Conservation (phyloP, 169 alveolate species). For the Besnoitia besnoiti region DNA sequence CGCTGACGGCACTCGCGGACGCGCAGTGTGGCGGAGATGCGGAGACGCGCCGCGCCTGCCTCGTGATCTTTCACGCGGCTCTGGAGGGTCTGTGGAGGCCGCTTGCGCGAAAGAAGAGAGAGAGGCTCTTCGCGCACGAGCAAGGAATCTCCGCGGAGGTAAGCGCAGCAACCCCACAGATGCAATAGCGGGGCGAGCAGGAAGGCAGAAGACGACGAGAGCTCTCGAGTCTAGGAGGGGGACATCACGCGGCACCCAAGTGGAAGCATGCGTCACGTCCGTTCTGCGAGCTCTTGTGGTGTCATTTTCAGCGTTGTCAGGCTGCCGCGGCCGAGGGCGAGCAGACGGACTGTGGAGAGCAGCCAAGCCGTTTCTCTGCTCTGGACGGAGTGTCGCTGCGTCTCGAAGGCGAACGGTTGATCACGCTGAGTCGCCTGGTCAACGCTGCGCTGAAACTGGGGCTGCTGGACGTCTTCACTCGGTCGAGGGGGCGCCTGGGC, state of each 20-base stretch:
- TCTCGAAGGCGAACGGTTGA: not conserved
- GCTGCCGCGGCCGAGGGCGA: no score
- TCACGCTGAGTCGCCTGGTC: not conserved
- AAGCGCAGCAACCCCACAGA: no score
- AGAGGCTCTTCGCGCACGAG: not conserved
- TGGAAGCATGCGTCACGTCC: no score
- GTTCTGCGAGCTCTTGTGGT: no score
- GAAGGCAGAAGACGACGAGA: no score
- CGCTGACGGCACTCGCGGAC: conserved; percentile 41
- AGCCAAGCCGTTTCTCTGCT: no score
- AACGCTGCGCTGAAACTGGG: conserved; percentile 30
- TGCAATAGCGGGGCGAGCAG: no score
- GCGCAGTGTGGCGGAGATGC: not conserved
- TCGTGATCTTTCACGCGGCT: not conserved
- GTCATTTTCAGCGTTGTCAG: no score
- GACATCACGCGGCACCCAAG: no score
- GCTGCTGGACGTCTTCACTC: not conserved
- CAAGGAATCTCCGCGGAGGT: not conserved
- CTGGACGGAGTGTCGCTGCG: not conserved
- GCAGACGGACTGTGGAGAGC: no score
- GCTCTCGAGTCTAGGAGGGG: no score
- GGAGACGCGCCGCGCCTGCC: not conserved
- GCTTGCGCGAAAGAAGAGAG: not conserved
- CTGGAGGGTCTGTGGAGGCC: not conserved
- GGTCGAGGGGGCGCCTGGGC: not conserved